Base-by-base conservation (phyloP, 2,329 filamentous ascomycete genomes). In the Diaporthe velutina region DNA sequence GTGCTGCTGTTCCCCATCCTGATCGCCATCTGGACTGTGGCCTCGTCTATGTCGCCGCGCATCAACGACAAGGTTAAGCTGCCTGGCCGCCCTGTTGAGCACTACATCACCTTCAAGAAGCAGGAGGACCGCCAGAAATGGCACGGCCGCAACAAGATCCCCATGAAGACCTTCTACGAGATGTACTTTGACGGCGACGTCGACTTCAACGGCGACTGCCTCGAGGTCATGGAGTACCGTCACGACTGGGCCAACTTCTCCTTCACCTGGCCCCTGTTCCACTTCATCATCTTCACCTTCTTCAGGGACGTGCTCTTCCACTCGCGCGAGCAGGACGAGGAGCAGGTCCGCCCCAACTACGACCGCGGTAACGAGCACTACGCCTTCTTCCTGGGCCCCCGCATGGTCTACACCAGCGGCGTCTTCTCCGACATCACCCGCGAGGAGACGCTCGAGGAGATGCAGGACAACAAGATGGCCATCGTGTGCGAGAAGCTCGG, bases 351-450 rank as follows among this genome's bases (percentile, higher is more conserved):
- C 83, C 95, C 96, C 85, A 95, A 98, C 88, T 98, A 98, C 86
- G 97, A 98, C 89, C 93, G 95, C 78, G 97, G 96, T 82, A 95
- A 98, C 84, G 97, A 98, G 86, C 98, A 98, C 88, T 98, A 98
- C 89, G 93, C 92, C 83, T 98, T 95, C 95, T 98, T 98, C 90
- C 91, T 98, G 77, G 97, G 97, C 76, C 96, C 96, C 74, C 96
- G 96, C 82, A 98, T 98, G 97, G 95, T 98, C 85, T 98, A 98
- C 89, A 98, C 96, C 68, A 97, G 94, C 68, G 97, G 96, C 81
- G 88, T 98, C 81, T 97, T 98, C 83, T 93, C 93, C 76, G 95
- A 98, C 84, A 91, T 94, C 84, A 92, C 92, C 85, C 90, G 89
- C 79, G 96, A 98, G 86, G 96, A 98, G 87, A 91, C 93, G 45